Conservation (phyloP, 2,329 filamentous ascomycete genomes). For the Phoma sp. region DNA sequence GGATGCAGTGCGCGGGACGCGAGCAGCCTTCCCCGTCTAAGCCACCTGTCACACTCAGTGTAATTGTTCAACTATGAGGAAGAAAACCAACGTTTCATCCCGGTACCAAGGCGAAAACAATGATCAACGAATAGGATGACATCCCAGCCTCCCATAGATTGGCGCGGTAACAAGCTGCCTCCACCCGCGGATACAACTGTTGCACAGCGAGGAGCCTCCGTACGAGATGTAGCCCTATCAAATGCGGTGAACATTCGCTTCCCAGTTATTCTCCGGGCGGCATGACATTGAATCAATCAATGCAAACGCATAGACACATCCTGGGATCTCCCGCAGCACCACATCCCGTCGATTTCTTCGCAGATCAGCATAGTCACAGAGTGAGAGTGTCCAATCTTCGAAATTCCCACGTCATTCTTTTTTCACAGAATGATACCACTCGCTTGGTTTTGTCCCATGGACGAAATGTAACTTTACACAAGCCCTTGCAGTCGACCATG, state of each 20-base stretch:
- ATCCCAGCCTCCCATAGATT: neutral
- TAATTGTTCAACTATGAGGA: no score
- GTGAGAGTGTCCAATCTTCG: no score
- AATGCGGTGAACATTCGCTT: neutral
- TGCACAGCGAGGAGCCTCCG: neutral
- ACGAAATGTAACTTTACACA: no score
- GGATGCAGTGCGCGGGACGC: neutral
- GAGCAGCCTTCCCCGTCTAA: conserved; percentile 1
- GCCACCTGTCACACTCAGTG: neutral
- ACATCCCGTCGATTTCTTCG: no score
- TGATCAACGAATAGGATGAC: neutral
- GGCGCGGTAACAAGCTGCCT: no score
- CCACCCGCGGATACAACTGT: neutral
- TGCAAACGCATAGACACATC: neutral
- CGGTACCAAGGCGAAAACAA: neutral
- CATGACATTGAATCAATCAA: neutral
- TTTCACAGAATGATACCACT: no score
- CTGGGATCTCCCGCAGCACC: no score
- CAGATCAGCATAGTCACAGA: no score
- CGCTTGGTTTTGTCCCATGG: no score
- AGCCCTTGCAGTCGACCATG: no score
- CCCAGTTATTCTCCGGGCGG: neutral
- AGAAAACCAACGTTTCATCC: neutral
- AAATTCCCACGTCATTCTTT: no score
- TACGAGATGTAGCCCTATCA: neutral